Evolutionary conservation across 306 rosid species (phyloP).

Genomic region (Glycine tomentella): DNA sequence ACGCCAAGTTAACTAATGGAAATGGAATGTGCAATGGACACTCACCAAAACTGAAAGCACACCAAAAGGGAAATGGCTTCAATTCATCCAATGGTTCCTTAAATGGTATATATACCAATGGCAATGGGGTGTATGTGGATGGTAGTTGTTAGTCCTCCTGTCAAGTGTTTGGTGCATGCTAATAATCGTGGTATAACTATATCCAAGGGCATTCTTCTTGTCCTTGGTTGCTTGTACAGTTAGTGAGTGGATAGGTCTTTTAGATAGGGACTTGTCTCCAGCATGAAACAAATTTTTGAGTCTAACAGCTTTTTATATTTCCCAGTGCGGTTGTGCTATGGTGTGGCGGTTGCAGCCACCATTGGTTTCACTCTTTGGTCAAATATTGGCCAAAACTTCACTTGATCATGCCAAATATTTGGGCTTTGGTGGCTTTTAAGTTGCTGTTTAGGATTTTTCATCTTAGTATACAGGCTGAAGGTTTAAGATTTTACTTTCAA

Average conservation of each 20-base stretch:
- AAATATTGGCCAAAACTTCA: constrained; percentile 41
- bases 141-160: constrained; percentile 46
- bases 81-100: constrained; percentile 66
- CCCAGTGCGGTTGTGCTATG: constrained; percentile 50
- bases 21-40: constrained; percentile 58
- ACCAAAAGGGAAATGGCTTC: constrained; percentile 60
- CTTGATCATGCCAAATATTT: constrained; percentile 59
- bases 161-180: constrained; percentile 33
- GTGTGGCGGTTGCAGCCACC: constrained; percentile 54
- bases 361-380: constrained; percentile 44
- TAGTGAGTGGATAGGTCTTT: constrained; percentile 78
- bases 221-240: constrained; percentile 77
- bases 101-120: constrained; percentile 68
- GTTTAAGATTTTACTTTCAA: constrained; percentile 49
- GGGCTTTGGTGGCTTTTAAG: constrained; percentile 54
- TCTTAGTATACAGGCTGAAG: constrained; percentile 56
- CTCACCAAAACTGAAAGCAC: constrained; percentile 50
- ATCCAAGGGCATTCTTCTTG: constrained; percentile 57
- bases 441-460: constrained; percentile 41
- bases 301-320: constrained; percentile 60
- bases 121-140: constrained; percentile 66
- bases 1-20: constrained; percentile 51
- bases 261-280: constrained; percentile 58
- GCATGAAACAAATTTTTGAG: constrained; percentile 68
- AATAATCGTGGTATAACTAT: constrained; percentile 43